A percentile compares a stretch with the other conserved stretches of the same genome.
phyloP scores from a whole-genome alignment of 441 rosid species.

The Erodium chrysanthum region DNA sequence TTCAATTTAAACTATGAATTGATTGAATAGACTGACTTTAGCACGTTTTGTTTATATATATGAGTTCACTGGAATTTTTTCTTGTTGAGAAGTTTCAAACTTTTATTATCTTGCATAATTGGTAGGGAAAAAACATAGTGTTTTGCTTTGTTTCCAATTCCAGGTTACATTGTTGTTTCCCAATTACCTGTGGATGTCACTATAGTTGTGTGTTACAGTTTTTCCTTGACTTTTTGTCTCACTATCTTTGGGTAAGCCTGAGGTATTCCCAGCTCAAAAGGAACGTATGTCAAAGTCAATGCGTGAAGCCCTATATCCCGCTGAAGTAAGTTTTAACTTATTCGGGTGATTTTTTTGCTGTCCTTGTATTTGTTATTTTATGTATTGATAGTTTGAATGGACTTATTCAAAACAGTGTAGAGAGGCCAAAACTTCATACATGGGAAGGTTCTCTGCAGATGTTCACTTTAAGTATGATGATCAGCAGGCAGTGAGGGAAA shows the following conservation, averaged over 20 bases:
- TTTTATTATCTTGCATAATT: neutral
- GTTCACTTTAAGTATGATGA: conserved; percentile 46
- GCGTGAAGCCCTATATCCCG: conserved; percentile 44
- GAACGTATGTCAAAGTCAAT: conserved; percentile 37
- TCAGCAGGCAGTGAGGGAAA: conserved; percentile 42
- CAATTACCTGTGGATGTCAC: neutral
- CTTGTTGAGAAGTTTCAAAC: neutral
- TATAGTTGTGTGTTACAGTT: conserved; percentile 8
- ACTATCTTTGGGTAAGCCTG: conserved; percentile 62
- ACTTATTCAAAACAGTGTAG: conserved; percentile 47
- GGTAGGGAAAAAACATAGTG: neutral
- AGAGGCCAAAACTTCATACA: conserved; percentile 73
- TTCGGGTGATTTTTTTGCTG: neutral
- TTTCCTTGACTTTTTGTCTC: conserved; percentile 42
- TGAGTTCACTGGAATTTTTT: neutral
- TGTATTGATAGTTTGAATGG: conserved; percentile 9
- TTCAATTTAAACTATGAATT: neutral
- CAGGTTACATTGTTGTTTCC: neutral
- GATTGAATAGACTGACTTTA: neutral
- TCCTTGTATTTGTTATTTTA: neutral
- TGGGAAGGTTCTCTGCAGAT: conserved; percentile 54
- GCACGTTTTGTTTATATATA: neutral
- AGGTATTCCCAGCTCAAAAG: conserved; percentile 49
- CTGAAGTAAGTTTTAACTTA: conserved; percentile 41
- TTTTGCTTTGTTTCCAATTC: neutral